Conservation (phyloP, 345 rosid genomes). For the Mallotus nudiflorus region DNA sequence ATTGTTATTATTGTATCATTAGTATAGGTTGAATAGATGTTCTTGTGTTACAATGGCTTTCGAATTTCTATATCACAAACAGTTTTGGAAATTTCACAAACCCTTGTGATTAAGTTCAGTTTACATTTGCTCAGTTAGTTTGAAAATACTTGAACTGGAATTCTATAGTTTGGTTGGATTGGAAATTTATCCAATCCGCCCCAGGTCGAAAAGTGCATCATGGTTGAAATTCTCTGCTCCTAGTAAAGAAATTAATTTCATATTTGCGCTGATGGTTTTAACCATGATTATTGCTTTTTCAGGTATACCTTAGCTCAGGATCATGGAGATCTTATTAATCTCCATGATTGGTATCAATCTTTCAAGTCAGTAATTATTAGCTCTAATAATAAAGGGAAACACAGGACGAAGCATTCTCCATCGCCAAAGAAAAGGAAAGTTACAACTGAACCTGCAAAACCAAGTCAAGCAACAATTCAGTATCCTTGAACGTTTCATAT, state of each 20-base stretch:
- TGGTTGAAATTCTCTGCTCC: background rate
- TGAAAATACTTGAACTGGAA: background rate
- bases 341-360: constrained; percentile 93
- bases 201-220: background rate
- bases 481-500: constrained; percentile 48
- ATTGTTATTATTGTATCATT: too few relatives aligned
- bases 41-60: too few relatives aligned
- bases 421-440: constrained; percentile 62
- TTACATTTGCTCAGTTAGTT: background rate
- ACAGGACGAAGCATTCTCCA: constrained; percentile 52
- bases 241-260: background rate
- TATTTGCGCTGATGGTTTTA: background rate
- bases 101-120: too few relatives aligned
- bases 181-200: background rate
- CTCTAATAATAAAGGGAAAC: constrained; percentile 46
- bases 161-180: background rate
- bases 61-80: too few relatives aligned
- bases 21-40: too few relatives aligned
- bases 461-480: constrained; percentile 68
- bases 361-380: constrained; percentile 57
- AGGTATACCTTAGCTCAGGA: constrained; percentile 85
- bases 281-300: background rate
- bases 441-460: constrained; percentile 44
- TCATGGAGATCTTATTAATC: constrained; percentile 85
- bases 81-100: too few relatives aligned